phyloP scores from a whole-genome alignment of 1,139 yeast species.

The Meyerozyma sp. region DNA sequence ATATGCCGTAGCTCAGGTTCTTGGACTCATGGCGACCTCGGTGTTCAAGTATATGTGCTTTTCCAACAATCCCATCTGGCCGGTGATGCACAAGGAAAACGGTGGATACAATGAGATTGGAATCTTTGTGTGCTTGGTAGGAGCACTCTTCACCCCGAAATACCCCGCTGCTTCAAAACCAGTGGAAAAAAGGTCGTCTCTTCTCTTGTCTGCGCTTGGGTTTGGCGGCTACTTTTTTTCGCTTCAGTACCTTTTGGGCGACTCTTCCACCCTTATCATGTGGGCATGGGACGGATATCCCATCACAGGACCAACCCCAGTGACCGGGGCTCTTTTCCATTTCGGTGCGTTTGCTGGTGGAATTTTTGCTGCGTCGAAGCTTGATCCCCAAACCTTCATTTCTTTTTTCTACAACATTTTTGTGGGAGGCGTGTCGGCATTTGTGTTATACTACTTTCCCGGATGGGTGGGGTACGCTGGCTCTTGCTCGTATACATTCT shows the following conservation, averaged over 20 bases:
- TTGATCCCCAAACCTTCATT: slow-evolving; percentile 19
- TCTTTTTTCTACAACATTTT: slow-evolving; percentile 23
- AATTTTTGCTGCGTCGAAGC: slow-evolving; percentile 24
- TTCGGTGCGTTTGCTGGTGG: slow-evolving; percentile 60
- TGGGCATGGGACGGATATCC: slow-evolving; percentile 98
- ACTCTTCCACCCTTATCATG: slow-evolving; percentile 74
- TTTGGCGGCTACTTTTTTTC: slow-evolving; percentile 75
- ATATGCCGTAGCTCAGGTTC: slow-evolving; percentile 55
- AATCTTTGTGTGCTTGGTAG: slow-evolving; percentile 56
- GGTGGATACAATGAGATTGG: slow-evolving; percentile 86
- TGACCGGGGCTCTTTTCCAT: slow-evolving; percentile 79
- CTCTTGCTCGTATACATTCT: slow-evolving; percentile 59
- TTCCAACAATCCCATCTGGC: slow-evolving; percentile 95
- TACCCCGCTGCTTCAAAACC: slow-evolving; percentile 17
- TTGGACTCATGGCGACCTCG: slow-evolving; percentile 72
- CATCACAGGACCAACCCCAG: slow-evolving; percentile 78
- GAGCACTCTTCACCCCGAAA: slow-evolving; percentile 52
- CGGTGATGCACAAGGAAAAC: slow-evolving; percentile 77
- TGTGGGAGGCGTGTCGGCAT: slow-evolving; percentile 48
- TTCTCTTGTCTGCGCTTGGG: slow-evolving; percentile 56
- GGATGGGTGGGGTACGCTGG: slow-evolving; percentile 88
- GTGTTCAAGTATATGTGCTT: slow-evolving; percentile 69
- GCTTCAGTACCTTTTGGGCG: slow-evolving; percentile 70
- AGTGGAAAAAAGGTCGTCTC: slow-evolving; percentile 15
- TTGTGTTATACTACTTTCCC: slow-evolving; percentile 41